phyloP scores from a whole-genome alignment of 495 filamentous ascomycete genomes.

The Penicillium diatomitis region DNA sequence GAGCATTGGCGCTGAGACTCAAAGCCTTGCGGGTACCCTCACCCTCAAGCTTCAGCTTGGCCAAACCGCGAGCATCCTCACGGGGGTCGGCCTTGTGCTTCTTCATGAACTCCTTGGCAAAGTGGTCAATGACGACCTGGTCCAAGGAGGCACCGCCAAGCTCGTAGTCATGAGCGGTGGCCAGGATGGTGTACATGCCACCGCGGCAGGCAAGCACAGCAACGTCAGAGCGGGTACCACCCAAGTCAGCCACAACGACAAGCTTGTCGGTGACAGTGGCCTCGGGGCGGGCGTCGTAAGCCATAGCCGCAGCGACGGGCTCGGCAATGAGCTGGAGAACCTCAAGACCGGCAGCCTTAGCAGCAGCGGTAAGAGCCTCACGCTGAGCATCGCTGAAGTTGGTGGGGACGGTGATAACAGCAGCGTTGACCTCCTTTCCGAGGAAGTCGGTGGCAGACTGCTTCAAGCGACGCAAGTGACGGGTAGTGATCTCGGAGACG shows the following conservation, averaged over 20 bases:
- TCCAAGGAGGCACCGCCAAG: constrained; percentile 75
- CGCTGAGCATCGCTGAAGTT: constrained; percentile 84
- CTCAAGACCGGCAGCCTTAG: constrained; percentile 74
- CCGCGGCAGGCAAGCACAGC: constrained; percentile 82
- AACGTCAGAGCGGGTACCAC: constrained; percentile 86
- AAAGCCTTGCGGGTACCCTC: constrained; percentile 86
- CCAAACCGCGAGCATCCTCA: constrained; percentile 66
- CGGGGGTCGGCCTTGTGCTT: constrained; percentile 85
- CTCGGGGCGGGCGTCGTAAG: constrained; percentile 83
- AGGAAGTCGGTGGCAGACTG: constrained; percentile 83
- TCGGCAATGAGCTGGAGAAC: constrained; percentile 89
- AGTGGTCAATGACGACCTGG: constrained; percentile 86
- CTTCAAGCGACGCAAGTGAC: constrained; percentile 74
- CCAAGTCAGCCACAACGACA: constrained; percentile 84
- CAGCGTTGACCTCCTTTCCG: constrained; percentile 83
- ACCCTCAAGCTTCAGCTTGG: constrained; percentile 86
- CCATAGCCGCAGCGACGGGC: constrained; percentile 82
- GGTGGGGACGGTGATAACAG: constrained; percentile 88
- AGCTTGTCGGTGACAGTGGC: constrained; percentile 72
- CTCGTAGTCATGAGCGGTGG: constrained; percentile 91
- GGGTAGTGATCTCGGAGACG: constrained; percentile 76
- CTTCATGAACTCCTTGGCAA: constrained; percentile 97
- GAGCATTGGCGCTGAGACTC: constrained; percentile 76
- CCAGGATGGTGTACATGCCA: constrained; percentile 93
- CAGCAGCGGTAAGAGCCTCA: constrained; percentile 64